Evolutionary conservation across 2,329 filamentous ascomycete species (phyloP), one percentile per base, ranked within the genome.

Genomic region (Ascochyta lentis): DNA sequence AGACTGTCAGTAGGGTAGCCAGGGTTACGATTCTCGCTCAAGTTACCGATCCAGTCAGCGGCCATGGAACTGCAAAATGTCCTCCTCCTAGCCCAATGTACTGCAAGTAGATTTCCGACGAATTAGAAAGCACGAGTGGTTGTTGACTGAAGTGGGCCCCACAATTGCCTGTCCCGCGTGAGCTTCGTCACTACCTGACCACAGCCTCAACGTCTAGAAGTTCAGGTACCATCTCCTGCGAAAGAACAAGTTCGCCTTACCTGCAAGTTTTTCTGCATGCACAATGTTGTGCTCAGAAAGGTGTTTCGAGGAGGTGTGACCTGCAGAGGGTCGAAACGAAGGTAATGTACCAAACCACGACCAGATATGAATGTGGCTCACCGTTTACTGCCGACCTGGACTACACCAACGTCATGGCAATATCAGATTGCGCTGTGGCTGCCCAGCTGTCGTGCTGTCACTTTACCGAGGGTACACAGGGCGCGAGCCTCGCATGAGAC

Each of bases 401-500:
- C 15, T 45, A 44, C 40, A n/a, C 24, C 40, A 9, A 45, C 51
- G 45, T 49, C 51, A 48, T 12, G 35, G 34, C 38, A 27, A 33
- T 31, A 34, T n/a, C 42, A 48, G 19, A 46, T 31, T 15, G 38
- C 53, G 31, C 47, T 47, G 52, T 38, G 47, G 53, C 53, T 47
- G 38, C 26, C 38, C 40, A 33, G 44, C 50, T 44, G 19, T 31
- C 19, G 26, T 39, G 34, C 34, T 43, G 37, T 46, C 38, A 33
- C 23, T 54, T 40, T 40, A 15, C 31, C 48, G 38, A 43, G 31
- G 37, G 26, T 33, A 38, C 47, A 50, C 47, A 50, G 24, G 42
- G 42, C 44, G 40, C 24, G 42, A 38, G 42, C 47, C 53, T 51
- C 48, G 53, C 53, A 56, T 51, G 48, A 51, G 33, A 51, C 47